Evolutionary conservation across 495 filamentous ascomycete genomes (phyloP), one percentile per base, ranked within the genome.

Genomic region (Neurospora pannonica): DNA sequence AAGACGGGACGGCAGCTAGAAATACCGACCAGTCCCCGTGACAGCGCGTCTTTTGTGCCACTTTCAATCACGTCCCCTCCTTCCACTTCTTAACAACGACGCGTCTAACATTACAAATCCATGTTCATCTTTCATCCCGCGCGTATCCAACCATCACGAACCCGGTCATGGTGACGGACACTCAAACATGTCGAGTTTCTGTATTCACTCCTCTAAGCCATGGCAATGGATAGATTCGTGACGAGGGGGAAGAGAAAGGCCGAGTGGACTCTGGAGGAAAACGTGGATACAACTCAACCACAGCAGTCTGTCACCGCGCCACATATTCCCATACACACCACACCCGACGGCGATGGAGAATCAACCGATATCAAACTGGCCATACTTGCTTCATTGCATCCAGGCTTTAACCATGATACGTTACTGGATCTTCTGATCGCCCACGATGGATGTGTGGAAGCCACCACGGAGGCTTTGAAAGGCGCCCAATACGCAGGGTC

Each of bases 291-390:
- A 5, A 39, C 37, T 2, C 28, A 31, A 70, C 11, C 2, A 17
- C n/a, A 72, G 31, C 70, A 46, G 43, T n/a, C 9, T 71, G 7
- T 34, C 54, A 67, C 13, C 28, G 28, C 7, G 1, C 7, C 7
- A 5, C 13, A 34, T 67, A 34, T 8, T 31, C 24, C 24, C 6
- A 17, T 67, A 1, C 13, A 67, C 6, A 31, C 34, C 7, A 15
- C 0, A 8, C 13, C 7, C 24, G 77, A 76, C 40, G 79, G 83
- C 21, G 78, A 75, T 38, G 82, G 94, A 19, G 92, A 95, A 24
- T 91, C 92, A 5, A 98, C 95, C 0, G 95, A 98, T 77, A 82
- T 96, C 75, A 98, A 97, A 78, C 83, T 98, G 4, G 94, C 94
- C 3, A 87, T 94, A 1, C 86, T 98, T 7, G 85, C 90, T 2